Base-by-base conservation (phyloP, 2,329 filamentous ascomycete species). In the Penicillium glabrum region DNA sequence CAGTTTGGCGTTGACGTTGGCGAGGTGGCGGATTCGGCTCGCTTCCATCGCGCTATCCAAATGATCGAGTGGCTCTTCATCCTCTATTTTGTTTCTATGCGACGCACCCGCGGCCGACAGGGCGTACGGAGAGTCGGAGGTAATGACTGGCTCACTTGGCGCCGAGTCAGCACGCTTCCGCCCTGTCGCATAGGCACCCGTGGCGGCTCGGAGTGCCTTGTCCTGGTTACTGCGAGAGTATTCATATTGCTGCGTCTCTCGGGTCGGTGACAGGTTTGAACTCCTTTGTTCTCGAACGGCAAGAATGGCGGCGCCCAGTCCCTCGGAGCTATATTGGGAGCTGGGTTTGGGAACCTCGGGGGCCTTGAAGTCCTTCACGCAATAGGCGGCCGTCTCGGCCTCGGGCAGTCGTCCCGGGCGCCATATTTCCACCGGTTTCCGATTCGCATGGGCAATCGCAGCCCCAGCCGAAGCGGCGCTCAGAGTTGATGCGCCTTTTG, bases 181-280 rank as follows among this genome's bases (percentile, higher is more conserved):
- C 7, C 47, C 47, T 46, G 75, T 80, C 27, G 84, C 80, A 77
- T 91, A 87, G n/a, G 91, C 91, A 27, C 86, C 90, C 49, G 88
- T 89, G 13, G 91, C 92, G 43, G 91, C 91, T 35, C 84, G 78
- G 46, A 93, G 79, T 1, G 91, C 91, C 57, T 85, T 87, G 59
- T 84, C 87, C 58, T 88, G 82, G 23, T 46, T 51, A 29, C 51
- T 33, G 33, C 53, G 89, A 19, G 89, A 89, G 35, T 60, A 51
- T 24, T 70, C 64, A 24, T 64, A 52, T 23, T 64, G 64, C n/a
- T 59, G 41, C 26, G n/a, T 52, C 6, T 47, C 31, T n/a, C 58
- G 51, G 1, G 52, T 44, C 4, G 66, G 51, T 21, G 66, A 53
- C 14, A 58, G 46, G 24, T 37, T 61, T 6, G 61, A 46, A 16